phyloP scores from a whole-genome alignment of 1,139 yeast species.

The Geotrichum fermentans region DNA sequence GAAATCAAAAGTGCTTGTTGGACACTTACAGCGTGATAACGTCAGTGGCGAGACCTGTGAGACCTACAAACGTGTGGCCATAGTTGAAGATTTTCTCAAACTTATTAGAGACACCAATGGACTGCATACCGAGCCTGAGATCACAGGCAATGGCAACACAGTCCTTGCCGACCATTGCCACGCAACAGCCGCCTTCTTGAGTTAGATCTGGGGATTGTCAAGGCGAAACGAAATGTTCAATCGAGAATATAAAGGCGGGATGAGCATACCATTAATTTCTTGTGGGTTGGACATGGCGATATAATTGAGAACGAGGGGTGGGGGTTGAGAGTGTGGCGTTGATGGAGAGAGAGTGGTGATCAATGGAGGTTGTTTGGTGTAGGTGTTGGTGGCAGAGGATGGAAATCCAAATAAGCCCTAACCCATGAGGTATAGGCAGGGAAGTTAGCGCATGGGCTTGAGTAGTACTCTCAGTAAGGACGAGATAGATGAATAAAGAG shows the following conservation, averaged over 20 bases:
- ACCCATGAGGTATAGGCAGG: neutral
- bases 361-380: neutral
- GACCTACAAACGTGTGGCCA: slow-evolving; percentile 74
- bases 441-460: too few species aligned
- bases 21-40: slow-evolving; percentile 59
- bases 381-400: neutral
- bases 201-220: neutral
- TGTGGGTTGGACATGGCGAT: slow-evolving; percentile 33
- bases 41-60: slow-evolving; percentile 94
- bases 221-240: neutral
- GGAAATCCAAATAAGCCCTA: neutral
- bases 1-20: neutral
- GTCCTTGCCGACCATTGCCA: slow-evolving; percentile 97
- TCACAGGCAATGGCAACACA: slow-evolving; percentile 98
- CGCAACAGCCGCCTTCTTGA: slow-evolving; percentile 77
- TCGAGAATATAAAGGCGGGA: neutral
- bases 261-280: slow-evolving; percentile 35
- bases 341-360: neutral
- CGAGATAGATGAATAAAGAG: too few species aligned
- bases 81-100: slow-evolving; percentile 87
- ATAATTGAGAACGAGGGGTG: neutral
- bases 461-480: too few species aligned
- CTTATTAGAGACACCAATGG: slow-evolving; percentile 84
- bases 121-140: slow-evolving; percentile 87
- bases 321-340: neutral